Base-by-base conservation (phyloP, 495 filamentous ascomycete genomes). In the Saxispiralis lemnorum region DNA sequence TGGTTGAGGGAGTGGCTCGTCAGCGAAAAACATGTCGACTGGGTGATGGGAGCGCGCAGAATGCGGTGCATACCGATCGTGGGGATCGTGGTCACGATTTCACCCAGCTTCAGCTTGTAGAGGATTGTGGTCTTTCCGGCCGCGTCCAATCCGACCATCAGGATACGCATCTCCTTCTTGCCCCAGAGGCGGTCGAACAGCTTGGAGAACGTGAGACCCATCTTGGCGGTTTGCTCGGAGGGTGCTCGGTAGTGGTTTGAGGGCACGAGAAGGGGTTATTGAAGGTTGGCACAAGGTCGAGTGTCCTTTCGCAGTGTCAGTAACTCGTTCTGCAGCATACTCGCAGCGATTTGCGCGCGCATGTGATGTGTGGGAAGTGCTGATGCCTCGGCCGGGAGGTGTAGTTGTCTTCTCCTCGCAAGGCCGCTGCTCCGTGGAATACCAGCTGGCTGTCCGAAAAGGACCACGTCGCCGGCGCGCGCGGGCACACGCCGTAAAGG, bases 121-220 rank as follows among this genome's bases (percentile, higher is more conserved):
- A 99, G 81, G 63, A 99, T 99, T 58, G 89, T 99, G 58, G 89
- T 99, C 74, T 99, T 99, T 75, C 89, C 89, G 63, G 89, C 89
- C 51, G 89, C 89, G 66, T 99, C 89, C 55, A 99, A 75, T 71
- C 89, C 89, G 59, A 99, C 87, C 89, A 99, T 99, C 63, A 99
- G 66, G 64, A 99, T 93, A 69, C 87, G 78, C 89, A 99, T 99
- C 76, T 99, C 89, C 77, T 94, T 94, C 76, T 93, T 89, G 53
- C 87, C 86, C 79, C 83, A 94, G 61, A 96, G 78, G 69, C 78
- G 76, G 61, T 92, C 82, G 63, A 97, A 85, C 59, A 96, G 65
- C 71, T 80, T 87, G 51, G 86, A 93, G 64, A 94, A 79, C 56
- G 78, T 75, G 59, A 94, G 70, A 92, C 86, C 86, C 86, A 94